Evolutionary conservation across 2,329 filamentous ascomycete genomes (phyloP).

Genomic region (Neocucurbitaria cava): DNA sequence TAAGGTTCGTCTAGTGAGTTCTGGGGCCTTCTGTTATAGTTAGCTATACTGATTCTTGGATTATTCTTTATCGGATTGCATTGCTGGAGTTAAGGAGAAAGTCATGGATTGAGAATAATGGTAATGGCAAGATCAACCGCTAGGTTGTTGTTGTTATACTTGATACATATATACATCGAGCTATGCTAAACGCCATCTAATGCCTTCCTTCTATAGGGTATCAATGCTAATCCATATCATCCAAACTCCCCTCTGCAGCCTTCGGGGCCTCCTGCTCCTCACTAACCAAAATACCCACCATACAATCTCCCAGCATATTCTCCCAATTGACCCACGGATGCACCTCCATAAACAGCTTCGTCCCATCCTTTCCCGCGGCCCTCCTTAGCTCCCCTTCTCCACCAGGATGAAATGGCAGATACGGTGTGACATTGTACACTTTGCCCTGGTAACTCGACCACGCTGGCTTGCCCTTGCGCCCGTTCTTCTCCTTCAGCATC

Average conservation of each 20-base stretch:
- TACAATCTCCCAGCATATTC: conserved; percentile 67
- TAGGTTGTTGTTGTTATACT: too few species aligned
- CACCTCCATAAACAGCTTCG: conserved; percentile 67
- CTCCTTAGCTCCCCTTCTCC: conserved; percentile 83
- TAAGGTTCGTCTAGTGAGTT: background rate
- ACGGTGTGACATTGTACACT: conserved; percentile 94
- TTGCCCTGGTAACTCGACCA: conserved; percentile 91
- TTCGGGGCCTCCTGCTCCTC: conserved; percentile 54
- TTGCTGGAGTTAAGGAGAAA: background rate
- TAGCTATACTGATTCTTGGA: background rate
- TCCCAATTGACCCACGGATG: conserved; percentile 76
- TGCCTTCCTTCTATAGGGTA: conserved; percentile 24
- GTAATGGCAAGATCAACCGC: background rate
- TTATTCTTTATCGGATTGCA: background rate
- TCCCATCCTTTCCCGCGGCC: conserved; percentile 73
- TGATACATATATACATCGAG: background rate
- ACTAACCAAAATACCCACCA: conserved; percentile 67
- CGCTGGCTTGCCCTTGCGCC: conserved; percentile 82
- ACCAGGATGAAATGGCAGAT: conserved; percentile 88
- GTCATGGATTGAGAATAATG: background rate
- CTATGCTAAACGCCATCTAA: conserved; percentile 4
- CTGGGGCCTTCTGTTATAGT: background rate
- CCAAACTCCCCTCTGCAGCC: conserved; percentile 48
- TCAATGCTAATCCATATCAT: conserved; percentile 66
- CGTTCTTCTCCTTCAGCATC: conserved; percentile 78